These are phyloP conservation scores for Leishmania arabica DNA, from an alignment of 208 protist genomes.

Conservation along the genomic window DNA sequence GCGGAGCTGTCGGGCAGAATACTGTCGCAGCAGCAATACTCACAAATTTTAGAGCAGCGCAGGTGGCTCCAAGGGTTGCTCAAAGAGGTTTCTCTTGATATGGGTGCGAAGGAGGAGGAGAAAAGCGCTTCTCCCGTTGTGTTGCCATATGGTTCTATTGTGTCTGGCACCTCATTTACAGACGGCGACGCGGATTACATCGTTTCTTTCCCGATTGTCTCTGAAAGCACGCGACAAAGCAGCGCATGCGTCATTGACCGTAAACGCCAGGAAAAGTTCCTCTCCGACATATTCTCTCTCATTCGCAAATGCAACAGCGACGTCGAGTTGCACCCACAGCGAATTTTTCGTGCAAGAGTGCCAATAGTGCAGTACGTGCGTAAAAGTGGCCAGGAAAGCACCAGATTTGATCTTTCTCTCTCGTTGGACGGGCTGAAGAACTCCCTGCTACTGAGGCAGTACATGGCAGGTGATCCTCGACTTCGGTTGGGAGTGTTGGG, in stretches of 20 bases:
- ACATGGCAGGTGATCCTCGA: constrained; percentile 62
- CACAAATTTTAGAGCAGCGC: constrained; percentile 23
- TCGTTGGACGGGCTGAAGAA: constrained; percentile 74
- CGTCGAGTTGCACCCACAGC: constrained; percentile 44
- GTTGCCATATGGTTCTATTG: constrained; percentile 74
- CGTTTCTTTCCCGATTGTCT: constrained; percentile 43
- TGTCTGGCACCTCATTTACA: constrained; percentile 71
- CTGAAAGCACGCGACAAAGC: too few species aligned
- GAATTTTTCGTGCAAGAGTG: constrained; percentile 78
- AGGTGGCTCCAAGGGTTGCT: constrained; percentile 36
- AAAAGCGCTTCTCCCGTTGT: constrained; percentile 34
- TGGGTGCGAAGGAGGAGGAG: neutral
- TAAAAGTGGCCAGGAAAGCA: constrained; percentile 1
- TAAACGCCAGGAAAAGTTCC: constrained; percentile 46
- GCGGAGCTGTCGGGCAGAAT: constrained; percentile 18
- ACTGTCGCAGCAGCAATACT: constrained; percentile 19
- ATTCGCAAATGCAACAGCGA: constrained; percentile 23
- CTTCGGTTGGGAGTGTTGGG: constrained; percentile 55
- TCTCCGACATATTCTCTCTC: constrained; percentile 53
- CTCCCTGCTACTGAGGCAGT: constrained; percentile 65
- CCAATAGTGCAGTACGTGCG: constrained; percentile 58
- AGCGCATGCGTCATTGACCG: constrained; percentile 18
- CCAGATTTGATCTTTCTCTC: constrained; percentile 81
- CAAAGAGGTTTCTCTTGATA: constrained; percentile 17
- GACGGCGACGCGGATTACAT: constrained; percentile 79